Base-by-base conservation (phyloP, 2,329 filamentous ascomycete species). In the Monilinia fructigena region DNA sequence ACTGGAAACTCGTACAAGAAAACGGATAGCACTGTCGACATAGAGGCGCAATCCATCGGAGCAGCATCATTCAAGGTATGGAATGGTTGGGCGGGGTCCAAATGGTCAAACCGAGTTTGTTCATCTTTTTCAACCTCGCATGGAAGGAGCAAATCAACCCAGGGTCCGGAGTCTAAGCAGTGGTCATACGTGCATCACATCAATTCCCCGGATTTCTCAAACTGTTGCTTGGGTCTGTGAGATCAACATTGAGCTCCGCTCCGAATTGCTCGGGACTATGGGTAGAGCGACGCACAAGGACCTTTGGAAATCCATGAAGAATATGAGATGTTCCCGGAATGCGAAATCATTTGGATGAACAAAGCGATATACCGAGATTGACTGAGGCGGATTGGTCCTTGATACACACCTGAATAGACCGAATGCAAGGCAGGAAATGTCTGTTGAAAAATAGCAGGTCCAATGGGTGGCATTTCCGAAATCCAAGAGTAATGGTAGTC, bases 351-450 rank as follows among this genome's bases (percentile, higher is more conserved):
- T 28, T 5, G 26, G 14, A 18, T 28, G 14, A n/a, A 54, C 54
- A 50, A 35, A 26, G 14, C 35, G 63, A 28, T 50, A 14, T 16
- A 38, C 20, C 5, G 28, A 50, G 31, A 47, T 50, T 59, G 8
- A 28, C 35, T 16, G n/a, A 28, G 35, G 42, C 45, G 16, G 42
- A 52, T 48, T 52, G 18, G 45, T 59, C 53, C 54, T 16, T 38
- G 63, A 65, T 65, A 65, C 63, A 65, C 63, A 65, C 63, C 42
- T 59, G 42, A 59, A 59, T 42, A 53, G 40, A 54, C 18, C 20
- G 3, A 55, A 55, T 26, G 48, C 35, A 61, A 38, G 8, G n/a
- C 28, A 50, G 45, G 31, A 48, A 38, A 61, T 26, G 47, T 14
- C 31, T 38, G 47, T 20, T 47, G 58, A 40, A 3, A 26, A 35